These are phyloP conservation scores for Plantago major DNA, from an alignment of 257 asterid genomes.

Conservation along the genomic window DNA sequence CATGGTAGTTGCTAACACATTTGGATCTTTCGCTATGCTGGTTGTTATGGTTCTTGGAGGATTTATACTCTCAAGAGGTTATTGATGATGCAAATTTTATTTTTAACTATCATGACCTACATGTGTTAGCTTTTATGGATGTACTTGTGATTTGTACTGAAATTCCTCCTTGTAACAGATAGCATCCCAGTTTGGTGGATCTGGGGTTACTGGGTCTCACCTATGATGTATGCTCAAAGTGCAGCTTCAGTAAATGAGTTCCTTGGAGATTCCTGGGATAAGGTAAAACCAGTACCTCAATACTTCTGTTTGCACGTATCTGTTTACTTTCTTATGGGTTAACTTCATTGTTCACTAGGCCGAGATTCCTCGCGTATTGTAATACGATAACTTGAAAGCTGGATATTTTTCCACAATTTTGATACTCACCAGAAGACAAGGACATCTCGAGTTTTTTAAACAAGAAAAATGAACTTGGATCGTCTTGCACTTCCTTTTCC, in stretches of 20 bases:
- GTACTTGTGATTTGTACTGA: conserved; percentile 14
- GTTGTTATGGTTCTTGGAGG: conserved; percentile 90
- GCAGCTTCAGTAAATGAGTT: conserved; percentile 88
- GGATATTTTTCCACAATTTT: not conserved
- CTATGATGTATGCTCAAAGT: conserved; percentile 89
- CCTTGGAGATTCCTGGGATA: conserved; percentile 79
- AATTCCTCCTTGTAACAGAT: conserved; percentile 36
- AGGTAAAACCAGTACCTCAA: conserved; percentile 24
- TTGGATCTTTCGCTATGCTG: conserved; percentile 81
- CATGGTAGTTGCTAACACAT: conserved; percentile 84
- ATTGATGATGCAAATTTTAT: conserved; percentile 6
- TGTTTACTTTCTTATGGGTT: not conserved
- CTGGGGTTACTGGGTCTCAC: conserved; percentile 97
- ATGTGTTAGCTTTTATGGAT: not conserved
- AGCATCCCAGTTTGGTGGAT: conserved; percentile 89
- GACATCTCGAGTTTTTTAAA: not conserved
- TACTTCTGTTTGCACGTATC: not conserved
- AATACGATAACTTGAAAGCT: not conserved
- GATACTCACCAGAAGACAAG: not conserved
- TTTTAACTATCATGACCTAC: not conserved
- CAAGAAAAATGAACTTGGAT: not conserved
- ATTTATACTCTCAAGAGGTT: conserved; percentile 81
- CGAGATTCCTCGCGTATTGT: not conserved
- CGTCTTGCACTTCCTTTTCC: not conserved
- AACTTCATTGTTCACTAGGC: conserved; percentile 1